Evolutionary conservation across 306 rosid species (phyloP), one percentile per base, ranked within the genome.

Genomic region (Delonix regia): DNA sequence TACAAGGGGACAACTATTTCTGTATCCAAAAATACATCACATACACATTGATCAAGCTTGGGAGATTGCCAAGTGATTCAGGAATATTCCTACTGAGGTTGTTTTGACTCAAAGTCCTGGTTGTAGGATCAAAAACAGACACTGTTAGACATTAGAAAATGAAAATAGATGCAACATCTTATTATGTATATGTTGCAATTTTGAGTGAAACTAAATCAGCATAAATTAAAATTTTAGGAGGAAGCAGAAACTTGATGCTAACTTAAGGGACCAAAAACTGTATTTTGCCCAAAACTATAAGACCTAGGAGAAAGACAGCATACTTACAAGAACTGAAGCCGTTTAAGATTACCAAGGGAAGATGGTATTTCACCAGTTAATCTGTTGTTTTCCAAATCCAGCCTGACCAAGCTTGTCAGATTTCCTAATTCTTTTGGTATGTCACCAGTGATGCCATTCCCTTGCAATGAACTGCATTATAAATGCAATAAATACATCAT

Each of bases 261-360:
- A 38, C 49, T 39, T 66, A 9, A 21, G n/a, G 49, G 30, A 21
- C 49, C 27, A 38, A 19, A 65, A 38, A 18, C 4, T 36, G 24
- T 10, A 36, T 34, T 64, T 64, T 64, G 27, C 27, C 21, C 69
- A 36, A 38, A 34, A 64, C 21, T 15, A 48, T 34, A 39, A 74
- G 75, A 75, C 70, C 70, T 64, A 38, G 25, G 61, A 73, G 60
- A 74, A 36, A 61, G 41, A 80, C 63, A 7, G 48, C 85, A 68
- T 75, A 88, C 99, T 91, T 86, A 96, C 98, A 96, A 84, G 88
- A 93, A 96, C 59, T 91, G 96, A 71, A 96, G 98, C 67, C 19
- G 85, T 61, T 72, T 80, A 74, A 96, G 94, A 80, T 91, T 86
- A 60, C 97, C 97, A 72, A 96, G 90, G 78, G 96, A 85, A 5